A percentile compares a stretch with the other conserved stretches of the same genome.
These are phyloP conservation scores for Paramarasmius palmivorus DNA, from an alignment of 1,284 basidiomycete species.

Conservation along the genomic window DNA sequence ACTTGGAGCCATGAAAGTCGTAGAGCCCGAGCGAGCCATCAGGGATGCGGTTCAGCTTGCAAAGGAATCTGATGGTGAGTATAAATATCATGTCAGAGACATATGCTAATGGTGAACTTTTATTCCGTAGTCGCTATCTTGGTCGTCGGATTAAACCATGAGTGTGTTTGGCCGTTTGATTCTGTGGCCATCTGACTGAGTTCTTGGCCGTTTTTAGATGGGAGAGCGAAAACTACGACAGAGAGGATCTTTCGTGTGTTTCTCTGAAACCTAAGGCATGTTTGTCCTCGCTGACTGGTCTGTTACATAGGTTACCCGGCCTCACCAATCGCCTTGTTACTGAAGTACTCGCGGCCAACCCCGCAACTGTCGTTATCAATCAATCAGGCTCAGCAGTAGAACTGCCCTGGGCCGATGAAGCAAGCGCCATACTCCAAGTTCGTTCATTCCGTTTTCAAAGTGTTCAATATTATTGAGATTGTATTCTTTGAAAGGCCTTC, in stretches of 20 bases:
- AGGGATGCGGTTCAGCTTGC: constrained; percentile 42
- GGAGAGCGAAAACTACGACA: constrained; percentile 52
- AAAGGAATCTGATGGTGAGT: constrained; percentile 40
- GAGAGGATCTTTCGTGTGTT: constrained; percentile 34
- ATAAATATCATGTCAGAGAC: not conserved
- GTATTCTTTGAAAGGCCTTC: constrained; percentile 37
- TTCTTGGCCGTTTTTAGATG: constrained; percentile 29
- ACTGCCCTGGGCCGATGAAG: constrained; percentile 52
- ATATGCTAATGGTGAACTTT: not conserved
- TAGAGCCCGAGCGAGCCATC: constrained; percentile 37
- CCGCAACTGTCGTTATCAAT: constrained; percentile 53
- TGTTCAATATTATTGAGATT: too few relatives aligned
- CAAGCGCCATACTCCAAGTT: constrained; percentile 45
- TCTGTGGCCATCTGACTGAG: not conserved
- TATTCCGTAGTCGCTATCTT: constrained; percentile 36
- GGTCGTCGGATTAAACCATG: constrained; percentile 48
- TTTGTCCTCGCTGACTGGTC: not conserved
- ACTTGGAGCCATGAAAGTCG: constrained; percentile 38
- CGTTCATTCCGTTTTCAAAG: not conserved
- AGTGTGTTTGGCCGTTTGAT: constrained; percentile 30
- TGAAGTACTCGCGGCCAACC: constrained; percentile 47
- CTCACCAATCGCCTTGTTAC: constrained; percentile 49
- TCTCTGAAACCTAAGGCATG: not conserved
- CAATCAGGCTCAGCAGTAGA: constrained; percentile 51
- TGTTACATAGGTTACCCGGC: constrained; percentile 39